Evolutionary conservation across 163 green algal genomes (phyloP).

Genomic region (Chloroidium sp.): DNA sequence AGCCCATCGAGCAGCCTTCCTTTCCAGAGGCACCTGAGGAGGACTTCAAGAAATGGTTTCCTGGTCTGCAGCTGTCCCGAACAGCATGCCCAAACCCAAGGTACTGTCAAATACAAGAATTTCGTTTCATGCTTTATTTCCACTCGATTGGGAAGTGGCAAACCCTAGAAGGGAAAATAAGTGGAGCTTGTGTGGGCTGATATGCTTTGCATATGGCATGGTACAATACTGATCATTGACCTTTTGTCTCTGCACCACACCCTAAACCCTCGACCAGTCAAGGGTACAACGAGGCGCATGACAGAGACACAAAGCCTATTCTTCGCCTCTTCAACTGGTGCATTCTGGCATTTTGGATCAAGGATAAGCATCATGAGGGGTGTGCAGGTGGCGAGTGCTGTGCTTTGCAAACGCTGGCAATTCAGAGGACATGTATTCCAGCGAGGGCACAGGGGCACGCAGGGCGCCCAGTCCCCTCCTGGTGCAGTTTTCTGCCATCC

Average conservation of each 20-base stretch:
- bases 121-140: too few relatives aligned
- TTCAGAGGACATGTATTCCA: constrained; percentile 82
- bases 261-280: too few relatives aligned
- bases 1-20: neutral
- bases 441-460: constrained; percentile 63
- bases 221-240: too few relatives aligned
- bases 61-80: constrained; percentile 28
- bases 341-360: neutral
- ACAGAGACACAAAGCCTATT: too few relatives aligned
- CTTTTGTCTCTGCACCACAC: too few relatives aligned
- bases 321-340: too few relatives aligned
- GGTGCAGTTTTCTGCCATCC: constrained; percentile 19
- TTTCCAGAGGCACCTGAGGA: constrained; percentile 10
- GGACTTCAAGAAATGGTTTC: constrained; percentile 32
- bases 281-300: too few relatives aligned
- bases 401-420: constrained; percentile 70
- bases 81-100: constrained; percentile 22
- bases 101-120: neutral
- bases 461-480: constrained; percentile 56
- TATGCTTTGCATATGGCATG: too few relatives aligned
- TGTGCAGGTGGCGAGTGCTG: constrained; percentile 44
- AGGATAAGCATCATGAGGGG: neutral
- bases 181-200: too few relatives aligned
- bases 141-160: too few relatives aligned
- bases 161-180: too few relatives aligned